Evolutionary conservation across 179 eudicot genomes (phyloP).

Genomic region (Silene coronaria): DNA sequence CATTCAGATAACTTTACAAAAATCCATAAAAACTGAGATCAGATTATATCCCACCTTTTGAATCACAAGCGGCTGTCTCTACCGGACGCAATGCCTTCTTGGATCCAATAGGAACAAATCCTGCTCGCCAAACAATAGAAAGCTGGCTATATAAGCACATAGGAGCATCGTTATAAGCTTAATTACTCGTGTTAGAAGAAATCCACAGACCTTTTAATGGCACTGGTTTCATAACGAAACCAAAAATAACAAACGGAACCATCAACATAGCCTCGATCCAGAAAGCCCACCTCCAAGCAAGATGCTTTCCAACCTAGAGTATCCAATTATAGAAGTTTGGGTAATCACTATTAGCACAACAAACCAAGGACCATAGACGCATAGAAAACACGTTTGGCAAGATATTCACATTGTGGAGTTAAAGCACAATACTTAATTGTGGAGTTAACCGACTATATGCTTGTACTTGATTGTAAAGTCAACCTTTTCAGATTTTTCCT

Average conservation of each 20-base stretch:
- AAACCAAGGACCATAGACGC: neutral
- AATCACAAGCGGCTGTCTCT: slow-evolving; percentile 40
- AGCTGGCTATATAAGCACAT: slow-evolving; percentile 9
- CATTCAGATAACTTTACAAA: neutral
- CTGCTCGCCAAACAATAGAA: slow-evolving; percentile 33
- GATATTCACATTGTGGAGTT: neutral
- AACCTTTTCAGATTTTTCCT: too few species aligned
- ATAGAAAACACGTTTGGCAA: neutral
- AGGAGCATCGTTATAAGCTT: slow-evolving; percentile 8
- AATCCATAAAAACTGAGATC: neutral
- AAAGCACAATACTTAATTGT: neutral
- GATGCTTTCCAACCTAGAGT: slow-evolving; percentile 57
- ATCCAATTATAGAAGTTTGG: neutral
- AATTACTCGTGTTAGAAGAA: neutral
- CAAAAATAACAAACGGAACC: slow-evolving; percentile 83
- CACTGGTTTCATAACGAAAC: slow-evolving; percentile 87
- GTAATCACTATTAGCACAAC: neutral
- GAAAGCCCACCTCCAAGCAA: slow-evolving; percentile 81
- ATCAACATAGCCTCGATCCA: slow-evolving; percentile 75
- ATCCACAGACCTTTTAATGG: slow-evolving; percentile 66
- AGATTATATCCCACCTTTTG: slow-evolving; percentile 38
- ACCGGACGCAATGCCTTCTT: slow-evolving; percentile 34
- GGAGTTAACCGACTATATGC: neutral
- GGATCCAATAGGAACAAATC: slow-evolving; percentile 55
- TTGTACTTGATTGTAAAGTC: too few species aligned